Evolutionary conservation across 768 basidiomycete genomes (phyloP), one percentile per base, ranked within the genome.

Genomic region (Lactarius quietus): DNA sequence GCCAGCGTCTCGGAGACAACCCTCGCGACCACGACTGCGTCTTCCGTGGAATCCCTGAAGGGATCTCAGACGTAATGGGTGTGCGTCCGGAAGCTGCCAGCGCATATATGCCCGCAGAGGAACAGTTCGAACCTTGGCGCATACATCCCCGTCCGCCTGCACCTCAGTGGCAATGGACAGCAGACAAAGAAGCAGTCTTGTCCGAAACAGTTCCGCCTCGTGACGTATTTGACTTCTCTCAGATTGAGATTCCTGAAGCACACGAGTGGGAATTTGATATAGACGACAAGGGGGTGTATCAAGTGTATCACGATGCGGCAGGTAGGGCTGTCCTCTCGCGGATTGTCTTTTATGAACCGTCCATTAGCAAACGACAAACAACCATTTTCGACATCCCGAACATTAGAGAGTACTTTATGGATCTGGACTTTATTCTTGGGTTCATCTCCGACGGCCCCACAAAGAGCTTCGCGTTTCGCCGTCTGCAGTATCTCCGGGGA

Each of bases 381-480:
- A 58, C 92, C 0, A 76, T 85, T 0, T 95, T 89, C 72, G 82
- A 87, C 63, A 83, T 96, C 8, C 95, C 95, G 3, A 87, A 82
- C 54, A 89, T 98, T 57, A 83, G 90, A 66, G 97, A 99, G 74
- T 99, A 98, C 74, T 99, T 97, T 74, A 82, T 94, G 60, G 97
- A 99, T 74, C 85, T 99, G 7, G 96, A 99, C 73, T 93, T 88
- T 73, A 83, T 98, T 17, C 83, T 98, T 1, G 80, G 83, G 5
- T 93, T 98, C 67, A 97, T 98, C 62, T 85, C 94, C 2, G 93
- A 97, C 74, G 97, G 97, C 0, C 97, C 97, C 0, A 88, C 94
- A 6, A 99, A 99, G 78, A 93, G 90, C 70, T 95, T 97, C 73
- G 96, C 97, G 0, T 98, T 88, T 74, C 84, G 94, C 3, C 77